Evolutionary conservation across 2,329 filamentous ascomycete species (phyloP).

Genomic region (Alternaria sp.): DNA sequence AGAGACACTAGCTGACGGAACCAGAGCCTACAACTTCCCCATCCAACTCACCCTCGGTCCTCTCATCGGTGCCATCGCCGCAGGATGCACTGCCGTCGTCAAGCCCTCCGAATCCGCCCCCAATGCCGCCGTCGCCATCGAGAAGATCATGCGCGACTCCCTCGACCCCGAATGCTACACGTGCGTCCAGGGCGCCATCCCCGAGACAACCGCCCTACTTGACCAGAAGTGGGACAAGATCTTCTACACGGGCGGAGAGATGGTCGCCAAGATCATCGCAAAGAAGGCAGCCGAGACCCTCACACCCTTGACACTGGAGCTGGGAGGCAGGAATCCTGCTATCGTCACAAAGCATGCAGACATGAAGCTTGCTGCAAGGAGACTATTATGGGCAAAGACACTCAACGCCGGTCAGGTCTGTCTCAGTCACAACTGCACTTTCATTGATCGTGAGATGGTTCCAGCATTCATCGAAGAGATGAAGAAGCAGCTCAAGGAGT

Average conservation of each 20-base stretch:
- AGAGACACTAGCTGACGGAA: neutral
- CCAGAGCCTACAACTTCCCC: constrained; percentile 88
- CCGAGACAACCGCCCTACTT: constrained; percentile 81
- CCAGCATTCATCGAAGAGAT: constrained; percentile 76
- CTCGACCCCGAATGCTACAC: constrained; percentile 80
- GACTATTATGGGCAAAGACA: constrained; percentile 88
- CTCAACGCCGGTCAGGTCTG: constrained; percentile 91
- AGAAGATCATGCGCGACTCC: constrained; percentile 75
- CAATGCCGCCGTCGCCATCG: constrained; percentile 76
- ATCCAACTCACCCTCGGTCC: constrained; percentile 80
- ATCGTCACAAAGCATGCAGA: constrained; percentile 87
- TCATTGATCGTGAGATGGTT: constrained; percentile 78
- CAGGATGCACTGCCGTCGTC: constrained; percentile 85
- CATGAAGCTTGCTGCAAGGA: constrained; percentile 77
- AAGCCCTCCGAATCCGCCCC: constrained; percentile 90
- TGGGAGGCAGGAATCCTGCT: constrained; percentile 90
- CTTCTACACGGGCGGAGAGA: constrained; percentile 85
- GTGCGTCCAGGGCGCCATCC: constrained; percentile 79
- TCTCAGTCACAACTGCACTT: constrained; percentile 88
- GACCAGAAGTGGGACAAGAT: constrained; percentile 97
- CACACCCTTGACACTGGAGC: constrained; percentile 86
- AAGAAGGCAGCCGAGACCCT: constrained; percentile 61
- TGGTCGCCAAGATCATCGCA: constrained; percentile 68
- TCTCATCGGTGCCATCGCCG: constrained; percentile 86
- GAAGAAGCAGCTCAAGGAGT: constrained; percentile 72